Base-by-base conservation (phyloP, 75 land plant genomes). In the Sequoiadendron giganteum region DNA sequence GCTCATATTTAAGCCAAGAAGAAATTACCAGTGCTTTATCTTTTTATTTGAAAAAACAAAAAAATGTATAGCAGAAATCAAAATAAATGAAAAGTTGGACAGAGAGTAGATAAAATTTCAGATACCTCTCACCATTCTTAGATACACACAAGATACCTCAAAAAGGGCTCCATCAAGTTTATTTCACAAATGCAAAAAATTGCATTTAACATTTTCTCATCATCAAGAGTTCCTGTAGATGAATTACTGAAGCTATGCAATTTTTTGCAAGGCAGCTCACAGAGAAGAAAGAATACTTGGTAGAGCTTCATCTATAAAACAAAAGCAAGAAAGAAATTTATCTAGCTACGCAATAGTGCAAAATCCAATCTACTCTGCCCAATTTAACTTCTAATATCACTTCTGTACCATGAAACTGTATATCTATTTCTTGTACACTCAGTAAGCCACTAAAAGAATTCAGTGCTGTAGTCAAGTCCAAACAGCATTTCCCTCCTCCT, bases 401-500 rank as follows among this genome's bases (percentile, higher is more conserved):
- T 82, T n/a, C 32, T 43, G 43, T 39, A 82, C 30, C 1, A 47
- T 47, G 52, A 82, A 82, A 42, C 32, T 82, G 84, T 82, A 82
- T 13, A 45, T 10, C 47, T 65, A 65, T 65, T 75, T 34, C 34
- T 34, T 1, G 39, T 34, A n/a, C 34, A 47, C 25, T 82, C 52
- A 11, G 84, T n/a, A 47, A 45, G 54, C 84, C 84, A 82, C 84
- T 82, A 82, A 82, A 40, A 0, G 14, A 82, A 94, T 47, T 86
- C 86, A 42, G 90, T 85, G 85, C 86, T 75, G 84, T 95, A 95
- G 76, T 93, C 81, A 36, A 95, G 91, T 54, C 73, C 88, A 81
- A 92, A 95, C 7, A 95, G 95, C 42, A 91, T 85, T 81, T 90
- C 89, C 61, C 92, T 87, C 10, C 96, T 93, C n/a, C 48, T 84